Percentiles rank a stretch among this genome's conserved stretches.
Evolutionary conservation across 352 stramenopile genomes (phyloP).

Genomic region (Phytopythium boreale): DNA sequence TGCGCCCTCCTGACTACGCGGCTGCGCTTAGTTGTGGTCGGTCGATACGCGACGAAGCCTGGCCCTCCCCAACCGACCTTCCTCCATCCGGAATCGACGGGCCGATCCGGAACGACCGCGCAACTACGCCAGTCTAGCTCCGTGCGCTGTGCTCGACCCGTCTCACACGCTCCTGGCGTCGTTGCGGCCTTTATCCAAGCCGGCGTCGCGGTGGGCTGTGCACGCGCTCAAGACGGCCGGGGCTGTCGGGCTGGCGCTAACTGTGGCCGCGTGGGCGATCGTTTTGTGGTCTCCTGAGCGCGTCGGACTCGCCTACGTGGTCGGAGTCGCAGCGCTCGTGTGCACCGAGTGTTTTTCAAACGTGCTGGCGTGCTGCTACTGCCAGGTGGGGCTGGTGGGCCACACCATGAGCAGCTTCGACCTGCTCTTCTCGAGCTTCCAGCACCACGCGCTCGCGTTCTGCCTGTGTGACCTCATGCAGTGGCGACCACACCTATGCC

Average conservation of each 20-base stretch:
- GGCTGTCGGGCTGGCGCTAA: background rate
- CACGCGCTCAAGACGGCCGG: too few species aligned
- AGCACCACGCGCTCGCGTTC: background rate
- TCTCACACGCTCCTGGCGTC: background rate
- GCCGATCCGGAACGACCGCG: background rate
- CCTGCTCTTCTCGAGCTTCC: background rate
- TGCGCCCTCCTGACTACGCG: background rate
- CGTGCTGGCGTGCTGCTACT: too few species aligned
- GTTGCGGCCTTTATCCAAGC: background rate
- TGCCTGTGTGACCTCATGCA: slow-evolving; percentile 26
- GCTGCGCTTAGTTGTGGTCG: background rate
- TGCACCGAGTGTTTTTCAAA: background rate
- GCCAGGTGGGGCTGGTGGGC: too few species aligned
- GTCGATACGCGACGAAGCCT: background rate
- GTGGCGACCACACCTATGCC: slow-evolving; percentile 21
- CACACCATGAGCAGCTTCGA: too few species aligned
- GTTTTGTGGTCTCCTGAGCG: too few species aligned
- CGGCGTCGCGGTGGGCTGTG: too few species aligned
- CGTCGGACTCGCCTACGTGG: background rate
- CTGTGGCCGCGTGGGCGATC: too few species aligned
- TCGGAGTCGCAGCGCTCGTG: background rate
- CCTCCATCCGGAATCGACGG: background rate
- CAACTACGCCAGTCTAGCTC: background rate
- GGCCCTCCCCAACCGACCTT: too few species aligned
- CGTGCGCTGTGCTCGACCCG: background rate